These are phyloP conservation scores for Onygenales sp. DNA, from an alignment of 2,329 filamentous ascomycete species.

Conservation along the genomic window DNA sequence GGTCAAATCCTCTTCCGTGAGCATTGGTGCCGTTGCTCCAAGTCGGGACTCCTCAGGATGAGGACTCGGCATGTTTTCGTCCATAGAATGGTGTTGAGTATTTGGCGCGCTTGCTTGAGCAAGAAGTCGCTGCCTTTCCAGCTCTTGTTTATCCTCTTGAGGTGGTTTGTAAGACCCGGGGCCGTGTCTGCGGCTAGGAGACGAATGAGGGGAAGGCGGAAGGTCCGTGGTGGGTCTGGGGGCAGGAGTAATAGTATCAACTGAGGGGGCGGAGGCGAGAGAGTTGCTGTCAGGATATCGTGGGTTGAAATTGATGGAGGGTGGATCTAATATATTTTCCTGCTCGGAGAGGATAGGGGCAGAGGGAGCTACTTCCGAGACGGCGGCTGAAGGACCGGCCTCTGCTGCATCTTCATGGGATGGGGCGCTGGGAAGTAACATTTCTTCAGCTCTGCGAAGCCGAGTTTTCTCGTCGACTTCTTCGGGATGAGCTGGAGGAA, in stretches of 20 bases:
- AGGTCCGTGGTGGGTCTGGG: constrained; percentile 3
- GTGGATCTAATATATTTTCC: constrained; percentile 37
- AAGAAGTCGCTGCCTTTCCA: constrained; percentile 58
- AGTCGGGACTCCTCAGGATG: neutral
- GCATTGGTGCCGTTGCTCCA: constrained; percentile 35
- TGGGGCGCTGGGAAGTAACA: constrained; percentile 72
- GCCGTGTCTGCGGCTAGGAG: constrained; percentile 32
- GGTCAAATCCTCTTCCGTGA: constrained; percentile 46
- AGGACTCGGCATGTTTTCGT: constrained; percentile 6
- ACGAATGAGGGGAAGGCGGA: neutral
- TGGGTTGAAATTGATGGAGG: neutral
- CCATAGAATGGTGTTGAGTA: constrained; percentile 8
- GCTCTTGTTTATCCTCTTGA: constrained; percentile 68
- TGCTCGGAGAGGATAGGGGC: constrained; percentile 37
- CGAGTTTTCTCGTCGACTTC: constrained; percentile 72
- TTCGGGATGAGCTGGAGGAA: constrained; percentile 43
- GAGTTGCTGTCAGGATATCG: neutral
- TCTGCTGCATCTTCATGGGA: constrained; percentile 36
- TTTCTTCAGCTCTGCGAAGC: constrained; percentile 64
- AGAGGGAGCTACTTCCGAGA: constrained; percentile 28
- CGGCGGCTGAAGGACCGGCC: constrained; percentile 36
- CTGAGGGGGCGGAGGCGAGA: constrained; percentile 19
- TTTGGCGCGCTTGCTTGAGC: constrained; percentile 53
- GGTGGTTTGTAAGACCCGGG: constrained; percentile 2
- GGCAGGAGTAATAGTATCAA: constrained; percentile 18